Evolutionary conservation across 2,329 filamentous ascomycete genomes (phyloP), one percentile per base, ranked within the genome.

Genomic region (Phialophora verrucosa): DNA sequence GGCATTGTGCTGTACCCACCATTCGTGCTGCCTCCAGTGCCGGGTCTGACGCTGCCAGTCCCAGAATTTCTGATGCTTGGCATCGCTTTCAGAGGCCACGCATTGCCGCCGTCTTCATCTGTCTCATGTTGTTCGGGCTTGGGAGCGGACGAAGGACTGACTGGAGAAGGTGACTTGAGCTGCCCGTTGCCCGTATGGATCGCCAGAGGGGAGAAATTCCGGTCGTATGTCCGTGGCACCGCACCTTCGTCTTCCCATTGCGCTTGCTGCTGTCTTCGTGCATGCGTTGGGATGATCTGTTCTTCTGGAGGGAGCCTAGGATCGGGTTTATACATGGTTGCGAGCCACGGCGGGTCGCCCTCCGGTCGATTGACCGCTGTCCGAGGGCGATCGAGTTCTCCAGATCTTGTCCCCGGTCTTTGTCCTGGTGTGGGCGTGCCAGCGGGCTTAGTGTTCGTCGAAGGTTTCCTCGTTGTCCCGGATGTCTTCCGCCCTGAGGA

Each of bases 321-420:
- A 76, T 99, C 95, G 0, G 95, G 95, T 75, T 96, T 96, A 79
- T 97, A 99, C 79, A 96, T 92, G 25, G 91, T 91, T 54, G 95
- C 87, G 79, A 98, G 87, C 95, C 95, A 99, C 59, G 95, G 95
- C 10, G 95, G 93, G 62, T 98, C 94, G 23, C 95, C 95, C 81
- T 98, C 95, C 0, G 93, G 93, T 50, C 89, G 87, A 75, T 92
- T 87, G 78, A 84, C 76, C 73, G 83, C 77, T 74, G 84, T 88
- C 66, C 76, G 77, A 59, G 82, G 85, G 32, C 82, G 78, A 54
- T 73, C 84, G 69, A 77, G 77, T 27, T 87, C 81, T 14, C 86
- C 86, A 51, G 85, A 85, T 69, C 89, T 85, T 17, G 88, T 90
- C 71, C 86, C 88, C 4, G 88, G 87, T 63, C 88, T 84, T 69